These are phyloP conservation scores for Didymella segeticola DNA, from an alignment of 2,329 filamentous ascomycete species.

Conservation along the genomic window DNA sequence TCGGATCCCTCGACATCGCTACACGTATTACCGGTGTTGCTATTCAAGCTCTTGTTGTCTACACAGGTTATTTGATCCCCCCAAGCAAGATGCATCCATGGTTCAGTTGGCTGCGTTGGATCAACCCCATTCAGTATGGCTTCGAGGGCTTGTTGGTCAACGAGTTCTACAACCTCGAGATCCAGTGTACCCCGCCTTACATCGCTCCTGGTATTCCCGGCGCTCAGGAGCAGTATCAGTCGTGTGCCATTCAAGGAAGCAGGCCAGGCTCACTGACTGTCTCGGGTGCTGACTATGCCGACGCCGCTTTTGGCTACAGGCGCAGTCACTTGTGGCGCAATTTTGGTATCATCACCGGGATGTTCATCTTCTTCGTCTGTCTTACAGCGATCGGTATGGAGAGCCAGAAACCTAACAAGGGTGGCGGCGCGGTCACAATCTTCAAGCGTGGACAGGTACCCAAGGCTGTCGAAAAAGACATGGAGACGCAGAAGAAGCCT, in stretches of 20 bases:
- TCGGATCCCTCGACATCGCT: slow-evolving; percentile 46
- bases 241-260: slow-evolving; percentile 66
- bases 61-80: slow-evolving; percentile 51
- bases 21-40: slow-evolving; percentile 51
- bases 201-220: slow-evolving; percentile 62
- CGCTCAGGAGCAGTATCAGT: slow-evolving; percentile 59
- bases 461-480: slow-evolving; percentile 62
- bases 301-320: slow-evolving; percentile 61
- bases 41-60: slow-evolving; percentile 50
- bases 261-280: slow-evolving; percentile 61
- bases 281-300: slow-evolving; percentile 63
- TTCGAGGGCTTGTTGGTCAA: slow-evolving; percentile 74
- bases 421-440: slow-evolving; percentile 65
- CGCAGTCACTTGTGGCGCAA: slow-evolving; percentile 68
- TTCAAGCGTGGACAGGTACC: slow-evolving; percentile 71
- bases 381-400: slow-evolving; percentile 55
- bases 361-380: slow-evolving; percentile 58
- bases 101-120: slow-evolving; percentile 51
- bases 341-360: slow-evolving; percentile 60
- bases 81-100: slow-evolving; percentile 50
- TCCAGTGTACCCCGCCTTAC: slow-evolving; percentile 62
- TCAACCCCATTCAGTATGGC: slow-evolving; percentile 69
- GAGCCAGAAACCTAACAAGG: slow-evolving; percentile 64
- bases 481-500: slow-evolving; percentile 59
- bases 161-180: slow-evolving; percentile 67